Conservation (phyloP, 2,329 filamentous ascomycete species). For the Nemania bipapillata region DNA sequence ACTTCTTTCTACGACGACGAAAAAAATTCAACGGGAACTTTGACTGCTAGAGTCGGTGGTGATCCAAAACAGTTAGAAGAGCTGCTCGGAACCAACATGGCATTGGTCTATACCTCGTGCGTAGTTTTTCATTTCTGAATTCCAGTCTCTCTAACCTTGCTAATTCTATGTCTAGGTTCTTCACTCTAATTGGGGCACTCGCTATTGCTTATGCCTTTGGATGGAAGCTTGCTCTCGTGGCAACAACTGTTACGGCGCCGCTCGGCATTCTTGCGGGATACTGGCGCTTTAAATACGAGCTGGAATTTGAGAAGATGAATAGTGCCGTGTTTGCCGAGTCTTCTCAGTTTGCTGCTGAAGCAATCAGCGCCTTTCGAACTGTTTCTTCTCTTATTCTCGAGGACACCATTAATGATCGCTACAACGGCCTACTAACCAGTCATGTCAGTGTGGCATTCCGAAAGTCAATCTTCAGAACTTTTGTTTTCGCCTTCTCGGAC, state of each 20-base stretch:
- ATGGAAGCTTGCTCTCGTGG: conserved; percentile 79
- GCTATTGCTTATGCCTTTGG: conserved; percentile 76
- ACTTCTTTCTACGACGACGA: conserved; percentile 70
- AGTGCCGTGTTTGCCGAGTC: conserved; percentile 75
- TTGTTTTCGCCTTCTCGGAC: conserved; percentile 76
- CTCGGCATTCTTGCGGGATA: conserved; percentile 61
- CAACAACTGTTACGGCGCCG: conserved; percentile 69
- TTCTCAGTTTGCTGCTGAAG: conserved; percentile 78
- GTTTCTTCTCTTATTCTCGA: conserved; percentile 77
- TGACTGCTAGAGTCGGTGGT: conserved; percentile 66
- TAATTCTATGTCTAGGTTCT: conserved; percentile 54
- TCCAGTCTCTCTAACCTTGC: background rate
- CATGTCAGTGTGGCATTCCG: conserved; percentile 70
- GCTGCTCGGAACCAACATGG: conserved; percentile 71
- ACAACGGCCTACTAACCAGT: conserved; percentile 65
- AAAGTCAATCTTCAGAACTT: conserved; percentile 69
- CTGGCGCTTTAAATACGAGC: conserved; percentile 67
- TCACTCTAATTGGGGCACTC: conserved; percentile 72
- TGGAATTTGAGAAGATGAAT: conserved; percentile 76
- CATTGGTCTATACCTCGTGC: conserved; percentile 67
- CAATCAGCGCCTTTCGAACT: conserved; percentile 78
- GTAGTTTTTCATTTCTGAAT: conserved; percentile 10
- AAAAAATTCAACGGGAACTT: conserved; percentile 68
- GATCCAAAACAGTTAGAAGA: conserved; percentile 71
- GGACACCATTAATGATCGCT: conserved; percentile 70